Conservation (phyloP, 163 green algal species). For the Volvox carteri region DNA sequence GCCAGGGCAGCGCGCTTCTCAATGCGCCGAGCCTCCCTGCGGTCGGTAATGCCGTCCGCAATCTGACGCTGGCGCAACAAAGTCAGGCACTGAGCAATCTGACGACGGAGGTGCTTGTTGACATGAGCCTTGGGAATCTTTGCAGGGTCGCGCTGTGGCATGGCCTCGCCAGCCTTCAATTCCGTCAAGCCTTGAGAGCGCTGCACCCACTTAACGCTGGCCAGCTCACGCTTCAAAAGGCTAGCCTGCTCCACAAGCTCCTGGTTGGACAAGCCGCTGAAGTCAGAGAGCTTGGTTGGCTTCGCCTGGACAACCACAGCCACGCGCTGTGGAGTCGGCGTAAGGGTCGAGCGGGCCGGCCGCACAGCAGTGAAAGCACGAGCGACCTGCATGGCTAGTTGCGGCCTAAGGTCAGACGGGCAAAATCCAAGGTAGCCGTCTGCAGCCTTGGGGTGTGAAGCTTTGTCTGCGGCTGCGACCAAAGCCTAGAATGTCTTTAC, state of each 20-base stretch:
- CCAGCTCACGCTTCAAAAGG: constrained; percentile 60
- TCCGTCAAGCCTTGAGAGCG: constrained; percentile 50
- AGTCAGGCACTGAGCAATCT: constrained; percentile 64
- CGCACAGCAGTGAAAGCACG: constrained; percentile 52
- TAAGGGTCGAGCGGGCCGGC: constrained; percentile 12
- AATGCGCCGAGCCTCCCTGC: constrained; percentile 40
- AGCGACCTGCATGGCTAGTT: constrained; percentile 40
- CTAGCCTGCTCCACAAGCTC: constrained; percentile 58
- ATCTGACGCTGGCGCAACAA: constrained; percentile 64
- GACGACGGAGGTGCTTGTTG: constrained; percentile 58
- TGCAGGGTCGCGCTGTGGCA: constrained; percentile 55
- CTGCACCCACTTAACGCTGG: constrained; percentile 64
- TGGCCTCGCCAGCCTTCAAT: constrained; percentile 50
- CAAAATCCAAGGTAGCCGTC: not conserved
- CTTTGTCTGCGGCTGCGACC: not conserved
- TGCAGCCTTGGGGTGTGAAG: constrained; percentile 16
- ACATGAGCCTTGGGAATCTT: constrained; percentile 59
- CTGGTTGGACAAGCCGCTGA: constrained; percentile 56
- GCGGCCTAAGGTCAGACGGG: not conserved
- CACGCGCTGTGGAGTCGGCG: constrained; percentile 5
- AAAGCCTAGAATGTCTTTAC: not conserved
- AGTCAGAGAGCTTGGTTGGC: constrained; percentile 58
- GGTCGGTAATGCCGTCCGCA: constrained; percentile 53
- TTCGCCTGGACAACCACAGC: constrained; percentile 51
- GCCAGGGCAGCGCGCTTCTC: constrained; percentile 49